Evolutionary conservation across 2,329 filamentous ascomycete species (phyloP).

Genomic region (Colletotrichum agaves): DNA sequence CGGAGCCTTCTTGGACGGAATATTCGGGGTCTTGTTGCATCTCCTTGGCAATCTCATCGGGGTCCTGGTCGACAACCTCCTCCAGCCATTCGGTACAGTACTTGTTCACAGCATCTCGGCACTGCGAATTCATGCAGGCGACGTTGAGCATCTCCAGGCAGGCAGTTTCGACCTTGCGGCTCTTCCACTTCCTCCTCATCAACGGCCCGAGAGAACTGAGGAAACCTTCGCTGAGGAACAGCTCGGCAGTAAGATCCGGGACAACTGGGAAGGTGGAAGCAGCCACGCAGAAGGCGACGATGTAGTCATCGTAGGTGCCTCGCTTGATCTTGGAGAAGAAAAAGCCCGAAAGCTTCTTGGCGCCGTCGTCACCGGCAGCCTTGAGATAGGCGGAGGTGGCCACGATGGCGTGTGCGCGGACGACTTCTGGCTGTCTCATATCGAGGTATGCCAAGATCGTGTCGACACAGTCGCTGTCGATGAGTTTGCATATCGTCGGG

Average conservation of each 20-base stretch:
- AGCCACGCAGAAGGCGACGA: conserved; percentile 93
- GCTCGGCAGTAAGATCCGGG: conserved; percentile 75
- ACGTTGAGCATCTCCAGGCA: conserved; percentile 91
- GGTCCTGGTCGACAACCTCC: conserved; percentile 80
- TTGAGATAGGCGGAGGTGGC: conserved; percentile 87
- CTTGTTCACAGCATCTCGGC: conserved; percentile 84
- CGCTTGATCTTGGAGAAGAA: conserved; percentile 77
- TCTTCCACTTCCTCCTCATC: conserved; percentile 84
- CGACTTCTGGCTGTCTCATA: conserved; percentile 77
- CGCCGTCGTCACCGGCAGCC: conserved; percentile 76
- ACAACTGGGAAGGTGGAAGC: conserved; percentile 88
- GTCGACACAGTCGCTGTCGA: conserved; percentile 82
- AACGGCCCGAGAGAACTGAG: conserved; percentile 79
- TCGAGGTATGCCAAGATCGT: conserved; percentile 89
- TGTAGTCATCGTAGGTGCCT: conserved; percentile 86
- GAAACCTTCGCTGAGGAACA: conserved; percentile 93
- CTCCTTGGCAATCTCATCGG: conserved; percentile 62
- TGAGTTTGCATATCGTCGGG: conserved; percentile 66
- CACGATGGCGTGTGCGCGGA: conserved; percentile 84
- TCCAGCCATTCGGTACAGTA: conserved; percentile 90
- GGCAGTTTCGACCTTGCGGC: conserved; percentile 84
- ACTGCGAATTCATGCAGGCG: conserved; percentile 85
- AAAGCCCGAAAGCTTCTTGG: conserved; percentile 76
- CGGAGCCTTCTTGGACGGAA: conserved; percentile 69
- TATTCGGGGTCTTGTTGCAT: conserved; percentile 65